Percentiles rank a stretch among this genome's conserved stretches.
phyloP scores from a whole-genome alignment of 2,329 filamentous ascomycete genomes.

The Pyrenophora tritici-repentis region DNA sequence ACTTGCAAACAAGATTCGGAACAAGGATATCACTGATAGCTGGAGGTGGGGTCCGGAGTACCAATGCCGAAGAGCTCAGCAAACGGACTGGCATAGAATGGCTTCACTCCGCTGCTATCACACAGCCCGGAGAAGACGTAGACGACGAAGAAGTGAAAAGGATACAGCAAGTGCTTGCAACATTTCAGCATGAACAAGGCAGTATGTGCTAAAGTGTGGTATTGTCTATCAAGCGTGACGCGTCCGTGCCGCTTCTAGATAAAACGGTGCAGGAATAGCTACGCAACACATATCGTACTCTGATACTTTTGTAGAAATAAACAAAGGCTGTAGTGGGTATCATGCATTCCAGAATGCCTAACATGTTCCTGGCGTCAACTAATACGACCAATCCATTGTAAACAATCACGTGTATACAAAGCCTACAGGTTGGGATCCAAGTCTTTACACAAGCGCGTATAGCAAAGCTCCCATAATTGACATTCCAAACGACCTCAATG shows the following conservation, averaged over 20 bases:
- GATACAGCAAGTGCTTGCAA: slow-evolving; percentile 11
- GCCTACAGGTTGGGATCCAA: background rate
- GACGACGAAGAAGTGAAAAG: slow-evolving; percentile 35
- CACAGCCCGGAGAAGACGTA: slow-evolving; percentile 37
- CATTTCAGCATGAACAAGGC: background rate
- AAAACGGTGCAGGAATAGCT: no score
- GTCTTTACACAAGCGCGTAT: slow-evolving; percentile 27
- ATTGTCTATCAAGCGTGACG: no score
- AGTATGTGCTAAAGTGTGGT: no score
- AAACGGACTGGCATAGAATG: slow-evolving; percentile 36
- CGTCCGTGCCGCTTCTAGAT: no score
- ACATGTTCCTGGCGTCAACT: background rate
- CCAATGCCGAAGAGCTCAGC: slow-evolving; percentile 49
- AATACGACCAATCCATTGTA: background rate
- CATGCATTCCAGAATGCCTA: slow-evolving; percentile 18
- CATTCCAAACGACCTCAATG: slow-evolving; percentile 27
- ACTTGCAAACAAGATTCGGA: slow-evolving; percentile 35
- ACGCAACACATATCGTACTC: no score
- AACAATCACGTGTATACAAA: background rate
- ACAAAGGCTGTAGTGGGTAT: slow-evolving; percentile 24
- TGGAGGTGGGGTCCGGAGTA: slow-evolving; percentile 57
- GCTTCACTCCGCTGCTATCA: slow-evolving; percentile 55
- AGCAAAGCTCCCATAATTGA: slow-evolving; percentile 33
- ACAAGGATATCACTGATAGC: slow-evolving; percentile 53
- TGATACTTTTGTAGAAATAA: background rate